Conservation (phyloP, 345 rosid genomes). For the Acer campestre region DNA sequence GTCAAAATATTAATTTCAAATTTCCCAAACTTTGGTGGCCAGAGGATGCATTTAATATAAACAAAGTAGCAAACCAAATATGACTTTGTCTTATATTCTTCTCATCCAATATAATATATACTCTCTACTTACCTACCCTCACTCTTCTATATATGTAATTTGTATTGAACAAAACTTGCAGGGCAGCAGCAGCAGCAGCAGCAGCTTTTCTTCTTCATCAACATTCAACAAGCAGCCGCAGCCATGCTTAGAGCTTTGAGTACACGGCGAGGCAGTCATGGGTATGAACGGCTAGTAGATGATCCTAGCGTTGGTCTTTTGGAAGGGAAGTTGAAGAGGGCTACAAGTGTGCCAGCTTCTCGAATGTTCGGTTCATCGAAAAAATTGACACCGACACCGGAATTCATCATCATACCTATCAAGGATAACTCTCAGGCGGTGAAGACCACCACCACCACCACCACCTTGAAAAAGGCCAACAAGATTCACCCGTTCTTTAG, state of each 20-base stretch:
- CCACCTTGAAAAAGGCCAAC: constrained; percentile 31
- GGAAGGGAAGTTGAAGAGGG: constrained; percentile 43
- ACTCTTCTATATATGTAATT: neutral
- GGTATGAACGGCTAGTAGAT: constrained; percentile 52
- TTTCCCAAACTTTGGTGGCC: neutral
- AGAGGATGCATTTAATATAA: neutral
- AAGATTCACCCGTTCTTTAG: constrained; percentile 64
- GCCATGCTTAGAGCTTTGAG: constrained; percentile 68
- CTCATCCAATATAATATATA: neutral
- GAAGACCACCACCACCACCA: constrained; percentile 14
- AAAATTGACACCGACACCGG: neutral
- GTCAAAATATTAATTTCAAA: neutral
- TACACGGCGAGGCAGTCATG: constrained; percentile 43
- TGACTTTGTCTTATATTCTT: neutral
- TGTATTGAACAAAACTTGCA: neutral
- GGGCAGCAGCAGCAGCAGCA: neutral
- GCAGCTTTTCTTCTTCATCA: no score
- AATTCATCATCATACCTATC: no score
- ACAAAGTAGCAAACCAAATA: constrained; percentile 12
- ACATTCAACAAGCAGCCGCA: neutral
- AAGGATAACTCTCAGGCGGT: neutral
- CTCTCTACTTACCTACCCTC: constrained; percentile 2
- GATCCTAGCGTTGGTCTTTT: constrained; percentile 29
- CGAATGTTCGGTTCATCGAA: constrained; percentile 28
- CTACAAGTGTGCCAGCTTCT: constrained; percentile 47